Evolutionary conservation across 441 rosid genomes (phyloP), one percentile per base, ranked within the genome.

Genomic region (Brassica balearica): DNA sequence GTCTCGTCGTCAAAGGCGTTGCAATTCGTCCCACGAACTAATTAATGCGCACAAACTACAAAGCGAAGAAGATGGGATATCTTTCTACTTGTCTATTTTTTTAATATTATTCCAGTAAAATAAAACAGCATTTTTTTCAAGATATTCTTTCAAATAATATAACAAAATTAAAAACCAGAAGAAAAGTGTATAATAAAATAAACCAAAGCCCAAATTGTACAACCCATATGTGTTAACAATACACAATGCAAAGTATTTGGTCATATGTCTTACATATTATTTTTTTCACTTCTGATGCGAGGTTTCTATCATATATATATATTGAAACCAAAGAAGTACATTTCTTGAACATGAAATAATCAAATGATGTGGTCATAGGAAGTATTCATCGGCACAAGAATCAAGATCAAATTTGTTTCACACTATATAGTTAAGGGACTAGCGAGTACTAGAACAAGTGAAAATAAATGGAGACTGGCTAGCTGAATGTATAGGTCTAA

Each of bases 11-110:
- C 36, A 73, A 73, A 73, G 77, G 70, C 56, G 53, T 64, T 29
- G 70, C 63, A 29, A 73, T 73, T 17, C 70, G 77, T 51, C 70
- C 70, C 69, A 60, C 27, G 27, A 58, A 58, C 62, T 58, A 53
- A 51, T 48, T 58, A 53, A 51, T 48, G 58, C 20, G 58, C 58
- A 51, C 3, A 38, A 38, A 38, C 46, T 38, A 38, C 58, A 14
- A 51, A 51, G 58, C 58, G 14, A 51, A 51, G 8, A 0, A 53
- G 20, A 51, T 51, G 0, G 20, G 8, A 38, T 38, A 38, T 38
- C 48, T 41, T 41, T 41, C 48, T 38, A 38, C 11, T 38, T 38
- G 11, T 38, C 43, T 38, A 2, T 38, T 38, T 38, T 34, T 5
- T 1, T 43, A 0, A 6, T 15, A 34, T 34, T 34, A 34, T 34